Base-by-base conservation (phyloP, 1,139 yeast genomes). In the Blastobotrys petasosporus region DNA sequence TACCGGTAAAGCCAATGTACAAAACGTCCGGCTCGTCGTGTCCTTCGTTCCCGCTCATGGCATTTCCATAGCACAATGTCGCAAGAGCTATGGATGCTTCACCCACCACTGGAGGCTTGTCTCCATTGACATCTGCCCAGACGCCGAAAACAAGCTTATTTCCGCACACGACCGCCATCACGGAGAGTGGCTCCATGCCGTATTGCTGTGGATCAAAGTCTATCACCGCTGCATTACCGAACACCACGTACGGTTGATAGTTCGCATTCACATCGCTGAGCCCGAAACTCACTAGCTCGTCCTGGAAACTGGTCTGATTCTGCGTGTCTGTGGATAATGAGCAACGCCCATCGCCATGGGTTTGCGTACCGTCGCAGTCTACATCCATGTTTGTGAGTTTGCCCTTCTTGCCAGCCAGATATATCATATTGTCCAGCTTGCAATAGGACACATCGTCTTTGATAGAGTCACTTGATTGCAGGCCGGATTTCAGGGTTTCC, bases 21-120 rank as follows among this genome's bases (percentile, higher is more conserved):
- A 78, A 70, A 54, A 73, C 75, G 53, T 78, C 78, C 34, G 77
- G 72, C 54, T 71, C 70, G 48, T 73, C 77, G 30, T 76, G 72
- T 40, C 77, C 73, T 15, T 74, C 69, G 56, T 74, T 76, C 9
- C 44, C 44, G 39, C 57, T 43, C 44, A 47, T 41, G 2, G 37
- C 17, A 4, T 40, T 17, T 7, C 50, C 50, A 36, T 20, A 47
- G 20, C 50, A 47, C 13, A 29, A 42, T 4, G 50, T 47, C 2
- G 48, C 50, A 13, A 47, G 35, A 3, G 48, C 29, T 15, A 47
- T 32, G 5, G 45, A 39, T 10, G 48, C 48, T 13, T 44, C 48
- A 7, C 50, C 50, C 10, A 47, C 50, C 31, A 47, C 33, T 9
- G 43, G 42, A 4, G 42, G 45, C 15, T 36, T 35, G 32, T 44